Percentiles rank a stretch among this genome's conserved stretches.
phyloP scores from a whole-genome alignment of 495 filamentous ascomycete genomes.

The Neurospora tetrasperma region DNA sequence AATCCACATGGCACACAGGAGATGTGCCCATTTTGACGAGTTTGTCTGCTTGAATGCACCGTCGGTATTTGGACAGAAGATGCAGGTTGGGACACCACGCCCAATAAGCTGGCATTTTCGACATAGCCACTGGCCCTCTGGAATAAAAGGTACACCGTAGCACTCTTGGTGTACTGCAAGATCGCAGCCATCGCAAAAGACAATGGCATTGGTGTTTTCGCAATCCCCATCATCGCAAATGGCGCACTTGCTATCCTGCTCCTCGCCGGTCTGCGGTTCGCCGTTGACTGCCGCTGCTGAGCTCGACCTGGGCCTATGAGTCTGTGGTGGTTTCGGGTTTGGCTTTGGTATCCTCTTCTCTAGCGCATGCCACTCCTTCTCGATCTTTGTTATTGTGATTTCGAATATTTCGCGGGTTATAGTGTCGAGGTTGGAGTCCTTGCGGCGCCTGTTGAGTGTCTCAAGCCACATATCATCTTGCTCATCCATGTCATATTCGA shows the following conservation, averaged over 20 bases:
- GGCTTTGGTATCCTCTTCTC: conserved; percentile 95
- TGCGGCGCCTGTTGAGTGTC: conserved; percentile 65
- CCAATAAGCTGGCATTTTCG: conserved; percentile 94
- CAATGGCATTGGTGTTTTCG: conserved; percentile 99
- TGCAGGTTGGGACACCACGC: conserved; percentile 84
- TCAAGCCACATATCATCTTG: conserved; percentile 97
- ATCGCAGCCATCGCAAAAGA: conserved; percentile 98
- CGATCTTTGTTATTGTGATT: conserved; percentile 95
- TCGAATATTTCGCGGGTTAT: conserved; percentile 93
- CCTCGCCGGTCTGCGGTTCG: conserved; percentile 77
- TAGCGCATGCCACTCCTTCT: conserved; percentile 94
- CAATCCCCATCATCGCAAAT: conserved; percentile 98
- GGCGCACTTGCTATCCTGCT: conserved; percentile 94
- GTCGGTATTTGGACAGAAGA: conserved; percentile 95
- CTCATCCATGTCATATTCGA: conserved; percentile 99
- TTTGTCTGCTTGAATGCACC: conserved; percentile 98
- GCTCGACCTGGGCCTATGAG: conserved; percentile 79
- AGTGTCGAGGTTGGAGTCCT: conserved; percentile 57
- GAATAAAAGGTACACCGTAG: conserved; percentile 97
- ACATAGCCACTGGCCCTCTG: conserved; percentile 97
- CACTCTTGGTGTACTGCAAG: conserved; percentile 97
- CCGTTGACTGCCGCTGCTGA: conserved; percentile 88
- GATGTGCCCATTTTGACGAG: conserved; percentile 87
- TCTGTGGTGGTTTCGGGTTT: conserved; percentile 90
- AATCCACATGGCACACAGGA: conserved; percentile 97